Evolutionary conservation across 2,329 filamentous ascomycete genomes (phyloP).

Genomic region (Cercospora sp.): DNA sequence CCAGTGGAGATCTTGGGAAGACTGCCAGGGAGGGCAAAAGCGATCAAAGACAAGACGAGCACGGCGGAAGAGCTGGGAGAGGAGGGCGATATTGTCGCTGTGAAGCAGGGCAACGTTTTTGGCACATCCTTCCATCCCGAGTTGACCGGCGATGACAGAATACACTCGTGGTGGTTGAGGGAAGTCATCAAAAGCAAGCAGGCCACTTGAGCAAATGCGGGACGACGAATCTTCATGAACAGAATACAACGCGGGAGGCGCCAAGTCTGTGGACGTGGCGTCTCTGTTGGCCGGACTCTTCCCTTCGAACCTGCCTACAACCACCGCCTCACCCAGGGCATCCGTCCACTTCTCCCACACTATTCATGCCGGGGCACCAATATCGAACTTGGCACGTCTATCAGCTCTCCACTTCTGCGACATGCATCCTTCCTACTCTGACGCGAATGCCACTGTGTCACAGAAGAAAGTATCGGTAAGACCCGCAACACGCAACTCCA

Average conservation of each 20-base stretch:
- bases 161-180: constrained; percentile 90
- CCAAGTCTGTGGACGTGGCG: not conserved
- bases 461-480: not conserved
- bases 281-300: not conserved
- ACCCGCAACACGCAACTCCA: not conserved
- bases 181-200: constrained; percentile 54
- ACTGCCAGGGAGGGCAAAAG: constrained; percentile 54
- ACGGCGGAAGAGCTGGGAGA: constrained; percentile 51
- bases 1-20: constrained; percentile 61
- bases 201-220: not conserved
- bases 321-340: not conserved
- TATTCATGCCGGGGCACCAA: not conserved
- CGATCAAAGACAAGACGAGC: constrained; percentile 49
- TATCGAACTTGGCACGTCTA: too few relatives aligned
- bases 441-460: not conserved
- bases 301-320: not conserved
- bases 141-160: constrained; percentile 80
- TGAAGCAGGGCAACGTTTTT: constrained; percentile 86
- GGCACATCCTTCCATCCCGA: constrained; percentile 97
- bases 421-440: not conserved
- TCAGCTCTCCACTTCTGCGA: not conserved
- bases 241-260: not conserved
- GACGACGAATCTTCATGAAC: not conserved
- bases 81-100: constrained; percentile 78
- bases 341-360: not conserved